Conservation (phyloP, 2,329 filamentous ascomycete species). For the Xylariales sp. region DNA sequence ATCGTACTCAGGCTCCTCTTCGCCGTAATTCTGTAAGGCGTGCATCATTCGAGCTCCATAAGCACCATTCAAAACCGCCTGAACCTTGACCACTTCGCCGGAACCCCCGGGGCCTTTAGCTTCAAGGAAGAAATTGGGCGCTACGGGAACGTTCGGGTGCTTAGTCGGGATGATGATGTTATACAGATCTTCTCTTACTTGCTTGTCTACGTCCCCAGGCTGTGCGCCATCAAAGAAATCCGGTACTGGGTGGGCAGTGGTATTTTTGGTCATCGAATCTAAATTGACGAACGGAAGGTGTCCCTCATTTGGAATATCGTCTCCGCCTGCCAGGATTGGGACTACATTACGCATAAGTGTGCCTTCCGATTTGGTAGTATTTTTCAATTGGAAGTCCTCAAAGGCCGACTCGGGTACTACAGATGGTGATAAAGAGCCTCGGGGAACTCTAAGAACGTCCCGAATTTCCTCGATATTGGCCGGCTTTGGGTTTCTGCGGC, state of each 20-base stretch:
- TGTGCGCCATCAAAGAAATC: conserved; percentile 8
- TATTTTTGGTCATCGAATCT: conserved; percentile 6
- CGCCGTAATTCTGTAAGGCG: conserved; percentile 21
- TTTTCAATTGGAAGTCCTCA: conserved; percentile 12
- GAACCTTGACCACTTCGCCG: conserved; percentile 16
- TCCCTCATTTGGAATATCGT: conserved; percentile 8
- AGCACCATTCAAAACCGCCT: conserved; percentile 25
- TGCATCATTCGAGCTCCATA: conserved; percentile 24
- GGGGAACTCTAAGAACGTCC: background rate
- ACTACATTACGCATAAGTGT: conserved; percentile 9
- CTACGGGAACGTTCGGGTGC: conserved; percentile 6
- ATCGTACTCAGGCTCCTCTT: conserved; percentile 9
- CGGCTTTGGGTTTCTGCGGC: conserved; percentile 4
- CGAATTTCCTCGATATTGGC: conserved; percentile 7
- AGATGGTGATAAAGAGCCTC: conserved; percentile 15
- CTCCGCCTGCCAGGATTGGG: conserved; percentile 7
- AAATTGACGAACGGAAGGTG: conserved; percentile 10
- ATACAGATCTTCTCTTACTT: conserved; percentile 6
- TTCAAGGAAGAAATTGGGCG: conserved; percentile 12
- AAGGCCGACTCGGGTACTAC: conserved; percentile 13
- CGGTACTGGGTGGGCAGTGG: background rate
- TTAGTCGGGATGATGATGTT: conserved; percentile 14
- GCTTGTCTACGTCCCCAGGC: background rate
- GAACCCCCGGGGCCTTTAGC: conserved; percentile 15
- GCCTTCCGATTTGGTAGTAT: conserved; percentile 6